Base-by-base conservation (phyloP, 164 flowering plant genomes). In the Chloranthus sessilifolius region DNA sequence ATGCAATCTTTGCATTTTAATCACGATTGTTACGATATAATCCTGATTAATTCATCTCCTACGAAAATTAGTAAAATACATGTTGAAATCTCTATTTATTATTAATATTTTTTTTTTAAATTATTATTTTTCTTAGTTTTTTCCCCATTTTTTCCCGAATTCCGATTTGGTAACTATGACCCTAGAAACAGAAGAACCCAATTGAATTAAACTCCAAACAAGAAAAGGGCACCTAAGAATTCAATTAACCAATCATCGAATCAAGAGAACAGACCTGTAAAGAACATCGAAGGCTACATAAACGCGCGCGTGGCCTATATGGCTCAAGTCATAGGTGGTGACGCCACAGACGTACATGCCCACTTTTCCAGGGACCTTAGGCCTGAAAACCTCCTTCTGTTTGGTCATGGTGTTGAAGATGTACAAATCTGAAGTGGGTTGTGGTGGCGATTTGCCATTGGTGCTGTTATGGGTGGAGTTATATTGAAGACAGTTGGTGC, bases 261-360 rank as follows among this genome's bases (percentile, higher is more conserved):
- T 14, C 5, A 8, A 2, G 14, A 16, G 11, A 4, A 10, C 5
- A n/a, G 19, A 85, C 97, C 97, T 85, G 76, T 64, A 80, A 39
- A 89, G 89, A 25, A 85, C 79, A 64, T 89, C 97, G 40, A 89
- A 85, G 17, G 79, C 71, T 43, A 85, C 92, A 41, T 85, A 85
- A 21, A 79, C 97, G 15, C 97, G 86, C 52, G 96, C 97, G 55
- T 85, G 92, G 14, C 92, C 92, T 42, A 85, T 80, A 62, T 85
- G 95, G 61, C 97, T 89, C 57, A 86, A 78, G 61, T 89, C 97
- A 43, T 89, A 89, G 14, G 90, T 74, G 5, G 95, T 86, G 46
- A 89, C 80, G 3, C 97, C 97, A 35, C 95, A 89, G 0, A 89
- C 97, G 41, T 89, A 86, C 90, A 89, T 86, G 5, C 94, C 86